Base-by-base conservation (phyloP, 208 protist species). In the Acanthamoeba royreba region DNA sequence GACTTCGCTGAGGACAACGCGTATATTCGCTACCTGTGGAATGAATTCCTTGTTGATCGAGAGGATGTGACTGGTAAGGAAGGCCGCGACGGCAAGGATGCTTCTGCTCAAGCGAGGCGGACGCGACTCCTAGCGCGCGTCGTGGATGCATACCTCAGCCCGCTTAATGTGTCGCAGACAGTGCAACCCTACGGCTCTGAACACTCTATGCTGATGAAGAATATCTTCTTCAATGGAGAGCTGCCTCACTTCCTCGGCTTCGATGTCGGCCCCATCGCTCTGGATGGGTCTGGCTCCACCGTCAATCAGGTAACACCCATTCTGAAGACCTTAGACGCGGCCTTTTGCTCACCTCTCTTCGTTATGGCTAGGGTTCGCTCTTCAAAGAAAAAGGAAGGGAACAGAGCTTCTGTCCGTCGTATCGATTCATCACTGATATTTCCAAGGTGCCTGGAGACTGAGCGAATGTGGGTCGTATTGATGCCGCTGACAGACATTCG, bases 381-480 rank as follows among this genome's bases (percentile, higher is more conserved):
- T 91, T 91, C 42, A 22, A 28, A 15, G 47, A 61, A 13, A 7
- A 69, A 5, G 85, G 49, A n/a, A 25, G 85, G 15, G 35, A 58
- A 31, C 33, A 72, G 53, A 91, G 52, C 40, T 91, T 91, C 53
- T 58, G 85, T 45, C 85, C 85, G 17, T 91, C 85, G 9, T 91
- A 47, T 11, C 85, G 85, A 0, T 91, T 72, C 55, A 47, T 91
- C 25, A 45, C 47, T 28, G 85, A 91, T n/a, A 28, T 91, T 28
- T 19, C 81, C 4, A 58, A 52, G 46, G 40, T 66, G 35, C 53
- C 52, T 58, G 15, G 52, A 1, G 2, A 0, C 1, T 17, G 22
- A 25, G 22, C 0, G 9, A 19, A n/a, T 31, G 25, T 61, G 4
- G 7, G 17, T 11, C 35, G 58, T 28, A n/a, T 7, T 28, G 58